phyloP scores from a whole-genome alignment of 2,329 filamentous ascomycete species.

The Colletotrichum limetticola region DNA sequence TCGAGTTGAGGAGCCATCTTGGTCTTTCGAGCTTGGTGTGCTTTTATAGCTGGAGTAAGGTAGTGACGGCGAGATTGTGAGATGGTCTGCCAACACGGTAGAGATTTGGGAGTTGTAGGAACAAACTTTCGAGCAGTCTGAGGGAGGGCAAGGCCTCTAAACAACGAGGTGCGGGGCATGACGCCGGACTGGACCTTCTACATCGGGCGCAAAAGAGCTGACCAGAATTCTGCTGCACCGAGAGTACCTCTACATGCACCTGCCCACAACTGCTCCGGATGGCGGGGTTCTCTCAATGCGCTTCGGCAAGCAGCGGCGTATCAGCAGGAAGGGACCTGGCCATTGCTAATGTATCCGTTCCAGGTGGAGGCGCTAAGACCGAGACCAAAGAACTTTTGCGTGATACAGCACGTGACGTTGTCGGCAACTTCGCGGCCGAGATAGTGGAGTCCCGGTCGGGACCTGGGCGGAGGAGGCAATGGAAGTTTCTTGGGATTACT shows the following conservation, averaged over 20 bases:
- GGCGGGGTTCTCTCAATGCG: conserved; percentile 32
- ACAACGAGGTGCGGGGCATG: conserved; percentile 60
- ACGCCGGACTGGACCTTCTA: conserved; percentile 37
- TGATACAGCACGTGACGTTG: conserved; percentile 10
- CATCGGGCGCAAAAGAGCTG: conserved; percentile 36
- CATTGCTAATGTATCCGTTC: conserved; percentile 6
- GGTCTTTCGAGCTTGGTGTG: conserved; percentile 71
- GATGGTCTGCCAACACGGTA: conserved; percentile 27
- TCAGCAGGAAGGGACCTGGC: conserved; percentile 19
- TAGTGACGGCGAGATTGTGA: conserved; percentile 51
- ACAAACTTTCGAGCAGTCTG: conserved; percentile 26
- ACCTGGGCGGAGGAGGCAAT: neutral
- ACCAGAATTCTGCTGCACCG: conserved; percentile 30
- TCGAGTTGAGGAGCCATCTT: conserved; percentile 92
- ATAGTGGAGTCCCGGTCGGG: neutral
- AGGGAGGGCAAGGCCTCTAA: conserved; percentile 37
- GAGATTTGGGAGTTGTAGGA: conserved; percentile 31
- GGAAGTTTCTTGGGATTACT: neutral
- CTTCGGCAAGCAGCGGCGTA: conserved; percentile 33
- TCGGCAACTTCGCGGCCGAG: neutral
- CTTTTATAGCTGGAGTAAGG: conserved; percentile 62
- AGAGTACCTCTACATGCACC: conserved; percentile 25
- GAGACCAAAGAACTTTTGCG: conserved; percentile 21
- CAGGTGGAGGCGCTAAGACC: conserved; percentile 27
- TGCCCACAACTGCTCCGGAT: conserved; percentile 28